phyloP scores from a whole-genome alignment of 129 eudicot genomes.

The Solidago caesia region DNA sequence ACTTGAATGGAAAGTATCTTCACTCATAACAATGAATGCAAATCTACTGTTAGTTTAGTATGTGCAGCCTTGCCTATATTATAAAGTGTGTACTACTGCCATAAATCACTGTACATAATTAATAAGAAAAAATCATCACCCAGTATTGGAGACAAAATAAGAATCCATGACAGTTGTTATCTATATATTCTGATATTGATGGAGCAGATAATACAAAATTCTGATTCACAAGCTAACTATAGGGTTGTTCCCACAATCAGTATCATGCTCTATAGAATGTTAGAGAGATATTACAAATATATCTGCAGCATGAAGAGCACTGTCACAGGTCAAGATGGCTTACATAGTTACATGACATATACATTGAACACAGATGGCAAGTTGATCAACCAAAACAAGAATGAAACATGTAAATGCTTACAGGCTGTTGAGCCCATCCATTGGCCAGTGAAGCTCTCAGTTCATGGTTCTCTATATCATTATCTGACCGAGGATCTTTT shows the following conservation, averaged over 20 bases:
- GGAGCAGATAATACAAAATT: neutral
- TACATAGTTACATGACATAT: neutral
- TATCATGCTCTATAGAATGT: neutral
- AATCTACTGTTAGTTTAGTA: neutral
- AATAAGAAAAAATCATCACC: constrained; percentile 2
- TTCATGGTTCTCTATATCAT: constrained; percentile 38
- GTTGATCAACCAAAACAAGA: constrained; percentile 26
- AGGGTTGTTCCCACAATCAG: neutral
- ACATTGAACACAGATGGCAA: neutral
- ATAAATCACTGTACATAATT: neutral
- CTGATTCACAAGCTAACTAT: constrained; percentile 12
- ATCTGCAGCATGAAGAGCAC: neutral
- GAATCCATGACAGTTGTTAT: too few species aligned
- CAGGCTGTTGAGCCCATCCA: constrained; percentile 57
- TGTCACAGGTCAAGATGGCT: neutral
- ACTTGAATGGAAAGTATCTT: neutral
- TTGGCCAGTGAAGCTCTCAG: constrained; percentile 32
- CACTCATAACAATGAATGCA: neutral
- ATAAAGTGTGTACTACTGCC: constrained; percentile 6
- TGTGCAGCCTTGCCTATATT: neutral
- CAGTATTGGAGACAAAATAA: neutral
- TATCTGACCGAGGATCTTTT: constrained; percentile 33
- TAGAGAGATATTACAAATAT: neutral
- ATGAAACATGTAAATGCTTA: constrained; percentile 41
- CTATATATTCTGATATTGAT: neutral